Percentiles rank a stretch among this genome's conserved stretches.
phyloP scores from a whole-genome alignment of 768 basidiomycete species.

The Collybia nuda region DNA sequence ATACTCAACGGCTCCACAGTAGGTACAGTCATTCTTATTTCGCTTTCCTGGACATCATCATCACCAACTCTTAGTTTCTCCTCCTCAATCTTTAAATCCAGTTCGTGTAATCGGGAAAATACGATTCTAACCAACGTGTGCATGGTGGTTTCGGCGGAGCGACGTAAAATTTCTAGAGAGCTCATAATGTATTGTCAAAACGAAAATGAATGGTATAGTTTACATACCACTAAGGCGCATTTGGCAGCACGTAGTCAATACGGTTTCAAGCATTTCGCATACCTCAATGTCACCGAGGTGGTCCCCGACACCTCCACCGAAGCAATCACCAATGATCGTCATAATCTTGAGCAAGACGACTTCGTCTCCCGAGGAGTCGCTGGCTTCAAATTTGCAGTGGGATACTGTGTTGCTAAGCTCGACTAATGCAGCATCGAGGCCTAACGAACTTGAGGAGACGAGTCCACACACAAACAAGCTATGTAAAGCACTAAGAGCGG shows the following conservation, averaged over 20 bases:
- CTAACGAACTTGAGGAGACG: constrained; percentile 54
- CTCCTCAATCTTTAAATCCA: constrained; percentile 71
- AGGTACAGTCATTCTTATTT: constrained; percentile 62
- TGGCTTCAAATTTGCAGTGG: constrained; percentile 97
- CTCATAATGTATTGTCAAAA: constrained; percentile 10
- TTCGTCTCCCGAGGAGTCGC: constrained; percentile 96
- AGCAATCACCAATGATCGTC: constrained; percentile 82
- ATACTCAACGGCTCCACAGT: constrained; percentile 18
- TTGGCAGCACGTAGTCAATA: constrained; percentile 94
- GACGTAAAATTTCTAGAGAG: constrained; percentile 73
- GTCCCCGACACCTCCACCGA: constrained; percentile 69
- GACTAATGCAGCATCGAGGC: constrained; percentile 66
- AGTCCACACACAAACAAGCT: constrained; percentile 82
- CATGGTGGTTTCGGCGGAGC: constrained; percentile 88
- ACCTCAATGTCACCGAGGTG: constrained; percentile 89
- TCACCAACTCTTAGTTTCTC: constrained; percentile 52
- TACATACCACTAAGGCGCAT: constrained; percentile 90
- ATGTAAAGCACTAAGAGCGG: constrained; percentile 85
- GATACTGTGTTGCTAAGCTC: constrained; percentile 89
- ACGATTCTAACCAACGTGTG: constrained; percentile 82
- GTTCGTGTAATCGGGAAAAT: constrained; percentile 67
- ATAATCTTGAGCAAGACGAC: constrained; percentile 92
- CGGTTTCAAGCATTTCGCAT: constrained; percentile 98
- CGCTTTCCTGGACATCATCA: constrained; percentile 52
- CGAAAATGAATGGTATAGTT: background rate